Conservation (phyloP, 2,329 filamentous ascomycete genomes). For the Diaporthe sp. region DNA sequence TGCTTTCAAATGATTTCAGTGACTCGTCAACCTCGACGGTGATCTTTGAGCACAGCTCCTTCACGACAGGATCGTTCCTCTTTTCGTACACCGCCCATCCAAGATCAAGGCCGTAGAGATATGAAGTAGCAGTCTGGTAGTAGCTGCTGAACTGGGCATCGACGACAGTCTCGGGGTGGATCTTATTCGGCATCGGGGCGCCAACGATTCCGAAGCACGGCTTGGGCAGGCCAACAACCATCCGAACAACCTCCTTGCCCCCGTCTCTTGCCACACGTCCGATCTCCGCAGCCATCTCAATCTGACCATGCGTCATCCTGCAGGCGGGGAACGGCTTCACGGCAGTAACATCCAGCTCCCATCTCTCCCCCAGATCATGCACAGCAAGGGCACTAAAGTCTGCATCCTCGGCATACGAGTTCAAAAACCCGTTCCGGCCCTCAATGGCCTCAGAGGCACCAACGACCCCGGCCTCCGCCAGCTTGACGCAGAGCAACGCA, state of each 20-base stretch:
- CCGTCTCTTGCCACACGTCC: slow-evolving; percentile 41
- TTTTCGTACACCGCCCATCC: slow-evolving; percentile 42
- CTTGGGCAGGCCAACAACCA: slow-evolving; percentile 7
- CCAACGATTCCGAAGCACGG: slow-evolving; percentile 36
- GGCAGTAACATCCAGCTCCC: slow-evolving; percentile 46
- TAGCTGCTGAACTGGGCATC: slow-evolving; percentile 51
- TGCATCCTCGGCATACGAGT: slow-evolving; percentile 44
- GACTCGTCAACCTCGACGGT: not conserved
- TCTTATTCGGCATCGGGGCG: slow-evolving; percentile 45
- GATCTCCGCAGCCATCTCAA: slow-evolving; percentile 46
- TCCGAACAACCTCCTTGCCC: not conserved
- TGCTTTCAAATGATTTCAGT: not conserved
- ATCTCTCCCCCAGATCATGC: slow-evolving; percentile 43
- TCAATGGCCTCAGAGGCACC: slow-evolving; percentile 46
- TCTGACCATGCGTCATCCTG: slow-evolving; percentile 48
- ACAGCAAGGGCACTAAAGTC: slow-evolving; percentile 40
- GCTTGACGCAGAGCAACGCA: slow-evolving; percentile 46
- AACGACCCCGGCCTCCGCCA: slow-evolving; percentile 46
- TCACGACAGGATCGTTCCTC: not conserved
- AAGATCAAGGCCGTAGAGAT: slow-evolving; percentile 45
- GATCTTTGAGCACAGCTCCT: not conserved
- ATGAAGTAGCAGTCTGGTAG: slow-evolving; percentile 48
- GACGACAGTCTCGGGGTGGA: slow-evolving; percentile 47
- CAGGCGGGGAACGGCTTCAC: slow-evolving; percentile 48
- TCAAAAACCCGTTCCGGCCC: slow-evolving; percentile 46